These are phyloP conservation scores for Phaeosphaeriaceae sp. DNA, from an alignment of 2,329 filamentous ascomycete species.

Conservation along the genomic window DNA sequence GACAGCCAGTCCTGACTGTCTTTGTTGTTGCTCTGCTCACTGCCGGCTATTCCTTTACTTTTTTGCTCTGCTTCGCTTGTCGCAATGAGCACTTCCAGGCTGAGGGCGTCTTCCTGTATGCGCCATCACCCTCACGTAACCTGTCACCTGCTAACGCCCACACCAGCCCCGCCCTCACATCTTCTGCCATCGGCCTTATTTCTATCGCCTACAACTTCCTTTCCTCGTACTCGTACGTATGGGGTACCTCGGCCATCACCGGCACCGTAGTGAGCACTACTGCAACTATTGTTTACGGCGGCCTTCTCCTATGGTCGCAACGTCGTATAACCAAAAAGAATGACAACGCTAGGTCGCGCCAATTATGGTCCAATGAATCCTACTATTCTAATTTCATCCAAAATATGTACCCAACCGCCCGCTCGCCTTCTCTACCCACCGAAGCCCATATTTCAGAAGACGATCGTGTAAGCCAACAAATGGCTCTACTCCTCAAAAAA, in stretches of 20 bases:
- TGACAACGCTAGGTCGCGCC: conserved; percentile 24
- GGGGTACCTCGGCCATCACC: conserved; percentile 53
- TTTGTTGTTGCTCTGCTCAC: conserved; percentile 56
- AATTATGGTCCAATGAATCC: conserved; percentile 44
- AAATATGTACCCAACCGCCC: conserved; percentile 55
- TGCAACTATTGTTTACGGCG: conserved; percentile 51
- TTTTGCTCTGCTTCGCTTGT: conserved; percentile 55
- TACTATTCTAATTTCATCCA: conserved; percentile 55
- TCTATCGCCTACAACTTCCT: conserved; percentile 58
- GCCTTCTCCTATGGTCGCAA: conserved; percentile 52
- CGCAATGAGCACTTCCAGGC: conserved; percentile 55
- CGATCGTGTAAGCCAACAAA: conserved; percentile 58
- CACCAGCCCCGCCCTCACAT: conserved; percentile 49
- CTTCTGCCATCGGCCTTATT: conserved; percentile 55
- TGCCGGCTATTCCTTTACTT: conserved; percentile 57
- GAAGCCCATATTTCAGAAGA: conserved; percentile 51
- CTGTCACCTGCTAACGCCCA: conserved; percentile 19
- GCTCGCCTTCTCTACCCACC: conserved; percentile 33
- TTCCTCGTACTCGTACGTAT: conserved; percentile 49
- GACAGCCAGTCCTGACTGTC: conserved; percentile 50
- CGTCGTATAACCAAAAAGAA: conserved; percentile 47
- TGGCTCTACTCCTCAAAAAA: conserved; percentile 55
- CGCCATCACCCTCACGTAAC: background rate
- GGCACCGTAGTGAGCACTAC: conserved; percentile 49
- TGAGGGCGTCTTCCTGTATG: conserved; percentile 56